A percentile compares a stretch with the other conserved stretches of the same genome.
phyloP scores from a whole-genome alignment of 352 stramenopile species.

The Sclerospora graminicola region DNA sequence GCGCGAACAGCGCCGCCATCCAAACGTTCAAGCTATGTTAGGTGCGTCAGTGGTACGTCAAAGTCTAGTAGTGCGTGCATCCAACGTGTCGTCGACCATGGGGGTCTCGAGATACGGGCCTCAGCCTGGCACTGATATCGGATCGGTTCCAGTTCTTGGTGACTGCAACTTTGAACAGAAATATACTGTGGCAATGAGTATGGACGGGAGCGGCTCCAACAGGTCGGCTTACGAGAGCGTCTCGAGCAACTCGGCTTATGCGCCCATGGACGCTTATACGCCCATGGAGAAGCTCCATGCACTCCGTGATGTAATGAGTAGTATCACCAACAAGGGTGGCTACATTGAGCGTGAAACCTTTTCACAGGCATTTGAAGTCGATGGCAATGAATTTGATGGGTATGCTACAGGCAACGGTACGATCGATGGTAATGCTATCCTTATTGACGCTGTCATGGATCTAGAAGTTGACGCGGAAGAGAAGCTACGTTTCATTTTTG shows the following conservation, averaged over 20 bases:
- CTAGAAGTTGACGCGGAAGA: constrained; percentile 61
- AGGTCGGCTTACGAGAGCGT: no score
- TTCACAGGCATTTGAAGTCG: constrained; percentile 61
- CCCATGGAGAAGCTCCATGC: constrained; percentile 54
- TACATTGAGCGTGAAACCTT: constrained; percentile 70
- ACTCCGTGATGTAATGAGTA: constrained; percentile 65
- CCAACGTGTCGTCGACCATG: constrained; percentile 28
- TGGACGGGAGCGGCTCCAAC: constrained; percentile 26
- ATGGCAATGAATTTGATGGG: constrained; percentile 38
- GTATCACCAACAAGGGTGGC: constrained; percentile 49
- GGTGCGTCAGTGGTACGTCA: constrained; percentile 51
- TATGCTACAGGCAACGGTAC: constrained; percentile 39
- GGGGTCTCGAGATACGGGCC: constrained; percentile 36
- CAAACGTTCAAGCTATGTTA: constrained; percentile 61
- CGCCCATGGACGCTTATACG: constrained; percentile 22
- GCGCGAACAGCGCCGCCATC: constrained; percentile 23
- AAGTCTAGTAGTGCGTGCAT: constrained; percentile 35
- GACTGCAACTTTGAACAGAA: constrained; percentile 62
- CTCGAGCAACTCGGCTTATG: no score
- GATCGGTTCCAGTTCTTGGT: constrained; percentile 54
- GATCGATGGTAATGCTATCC: constrained; percentile 65
- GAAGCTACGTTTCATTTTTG: constrained; percentile 80
- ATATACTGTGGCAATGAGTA: constrained; percentile 53
- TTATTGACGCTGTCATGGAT: constrained; percentile 76
- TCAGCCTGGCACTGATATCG: constrained; percentile 35